Conservation (phyloP, 371 early-diverging fungal species). For the Chytridium lagenaria region DNA sequence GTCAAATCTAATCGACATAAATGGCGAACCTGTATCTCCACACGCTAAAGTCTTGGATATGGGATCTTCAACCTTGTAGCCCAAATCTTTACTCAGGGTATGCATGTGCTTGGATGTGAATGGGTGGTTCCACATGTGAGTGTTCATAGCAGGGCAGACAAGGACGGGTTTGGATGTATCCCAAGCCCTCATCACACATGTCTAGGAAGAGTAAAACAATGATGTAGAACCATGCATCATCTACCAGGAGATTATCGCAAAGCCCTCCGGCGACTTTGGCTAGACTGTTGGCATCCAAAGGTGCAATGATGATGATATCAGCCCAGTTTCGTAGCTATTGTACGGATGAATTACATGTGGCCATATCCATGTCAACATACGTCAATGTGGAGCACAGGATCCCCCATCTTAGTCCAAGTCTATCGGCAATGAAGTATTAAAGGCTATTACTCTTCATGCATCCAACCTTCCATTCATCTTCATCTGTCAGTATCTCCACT, state of each 20-base stretch:
- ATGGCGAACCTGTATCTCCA: constrained; percentile 79
- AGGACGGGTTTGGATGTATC: constrained; percentile 71
- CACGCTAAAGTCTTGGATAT: constrained; percentile 89
- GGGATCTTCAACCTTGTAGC: constrained; percentile 74
- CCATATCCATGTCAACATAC: constrained; percentile 53
- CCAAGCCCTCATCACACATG: constrained; percentile 93
- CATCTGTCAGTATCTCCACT: constrained; percentile 67
- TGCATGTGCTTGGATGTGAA: constrained; percentile 78
- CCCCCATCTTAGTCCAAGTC: constrained; percentile 77
- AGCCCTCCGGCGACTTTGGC: constrained; percentile 91
- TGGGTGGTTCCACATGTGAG: constrained; percentile 95
- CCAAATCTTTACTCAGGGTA: constrained; percentile 57
- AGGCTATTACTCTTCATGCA: background rate
- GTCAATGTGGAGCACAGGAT: constrained; percentile 95
- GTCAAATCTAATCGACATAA: background rate
- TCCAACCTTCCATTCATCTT: constrained; percentile 79
- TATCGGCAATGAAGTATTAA: constrained; percentile 5
- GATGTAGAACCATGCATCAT: constrained; percentile 4
- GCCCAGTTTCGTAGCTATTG: constrained; percentile 92
- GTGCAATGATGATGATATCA: constrained; percentile 86
- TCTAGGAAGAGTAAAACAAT: constrained; percentile 55
- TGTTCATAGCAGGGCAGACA: constrained; percentile 97
- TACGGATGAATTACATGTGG: background rate
- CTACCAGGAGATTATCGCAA: constrained; percentile 92
- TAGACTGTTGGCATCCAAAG: constrained; percentile 93